phyloP scores from a whole-genome alignment of 2,329 filamentous ascomycete species.

The Pseudogymnoascus pannorum region DNA sequence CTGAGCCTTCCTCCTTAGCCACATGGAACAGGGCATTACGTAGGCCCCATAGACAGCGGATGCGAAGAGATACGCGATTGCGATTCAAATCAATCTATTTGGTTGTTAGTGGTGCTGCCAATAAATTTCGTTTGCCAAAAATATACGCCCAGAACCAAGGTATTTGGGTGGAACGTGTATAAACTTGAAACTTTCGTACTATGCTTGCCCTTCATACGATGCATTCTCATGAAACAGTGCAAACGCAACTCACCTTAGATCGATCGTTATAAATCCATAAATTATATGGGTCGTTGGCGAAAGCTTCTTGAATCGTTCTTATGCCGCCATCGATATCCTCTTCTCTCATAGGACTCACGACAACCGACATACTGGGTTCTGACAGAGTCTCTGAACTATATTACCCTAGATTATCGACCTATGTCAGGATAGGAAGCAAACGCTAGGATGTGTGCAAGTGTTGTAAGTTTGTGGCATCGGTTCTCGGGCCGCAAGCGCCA shows the following conservation, averaged over 20 bases:
- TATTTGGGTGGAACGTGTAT: not conserved
- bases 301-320: constrained; percentile 58
- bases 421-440: not conserved
- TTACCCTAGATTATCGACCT: not conserved
- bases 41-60: constrained; percentile 65
- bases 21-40: constrained; percentile 63
- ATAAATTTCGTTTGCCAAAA: not conserved
- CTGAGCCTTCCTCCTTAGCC: constrained; percentile 48
- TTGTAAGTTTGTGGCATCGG: not conserved
- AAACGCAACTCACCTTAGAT: constrained; percentile 38
- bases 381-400: not conserved
- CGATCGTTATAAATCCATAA: constrained; percentile 55
- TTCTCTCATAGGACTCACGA: constrained; percentile 48
- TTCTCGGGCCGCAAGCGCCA: not conserved
- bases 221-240: not conserved
- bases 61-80: constrained; percentile 55
- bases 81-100: constrained; percentile 49
- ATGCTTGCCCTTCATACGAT: not conserved
- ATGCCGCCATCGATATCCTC: constrained; percentile 57
- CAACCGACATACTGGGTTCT: constrained; percentile 39
- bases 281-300: constrained; percentile 60
- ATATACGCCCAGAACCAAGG: not conserved
- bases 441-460: not conserved
- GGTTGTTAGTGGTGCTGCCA: not conserved
- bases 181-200: not conserved